Evolutionary conservation across 768 basidiomycete species (phyloP).

Genomic region (Brasilioporus rufonigricans): DNA sequence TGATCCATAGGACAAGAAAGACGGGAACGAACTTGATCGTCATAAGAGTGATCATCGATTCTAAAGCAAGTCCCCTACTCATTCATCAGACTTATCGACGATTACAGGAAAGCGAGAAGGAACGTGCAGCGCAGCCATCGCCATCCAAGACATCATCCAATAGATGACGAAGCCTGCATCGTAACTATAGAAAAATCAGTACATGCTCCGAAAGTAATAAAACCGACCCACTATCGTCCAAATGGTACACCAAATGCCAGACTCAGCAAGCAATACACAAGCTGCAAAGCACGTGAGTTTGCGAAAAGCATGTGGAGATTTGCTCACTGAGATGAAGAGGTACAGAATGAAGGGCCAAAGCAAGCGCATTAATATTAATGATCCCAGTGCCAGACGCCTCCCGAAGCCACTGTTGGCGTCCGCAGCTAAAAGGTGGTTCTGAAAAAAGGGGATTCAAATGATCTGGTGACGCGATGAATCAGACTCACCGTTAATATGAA

Average conservation of each 20-base stretch:
- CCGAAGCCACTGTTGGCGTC: constrained; percentile 38
- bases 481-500: constrained; percentile 28
- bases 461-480: neutral
- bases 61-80: constrained; percentile 57
- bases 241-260: constrained; percentile 61
- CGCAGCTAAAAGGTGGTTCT: constrained; percentile 36
- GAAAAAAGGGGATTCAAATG: neutral
- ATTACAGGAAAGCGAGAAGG: neutral
- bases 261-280: constrained; percentile 58
- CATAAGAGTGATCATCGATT: constrained; percentile 55
- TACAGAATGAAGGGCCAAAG: constrained; percentile 39
- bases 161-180: constrained; percentile 59
- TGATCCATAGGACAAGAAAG: constrained; percentile 67
- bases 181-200: constrained; percentile 31
- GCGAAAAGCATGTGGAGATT: neutral
- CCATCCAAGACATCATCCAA: constrained; percentile 64
- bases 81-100: neutral
- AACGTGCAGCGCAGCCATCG: constrained; percentile 56
- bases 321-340: constrained; percentile 40
- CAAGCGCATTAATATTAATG: constrained; percentile 41
- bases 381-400: constrained; percentile 35
- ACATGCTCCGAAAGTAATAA: neutral
- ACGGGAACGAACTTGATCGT: constrained; percentile 51
- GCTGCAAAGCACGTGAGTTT: constrained; percentile 30
- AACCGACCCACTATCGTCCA: constrained; percentile 38